Evolutionary conservation across 2,329 filamentous ascomycete species (phyloP).

Genomic region (Phyllosticta paracitricarpa): DNA sequence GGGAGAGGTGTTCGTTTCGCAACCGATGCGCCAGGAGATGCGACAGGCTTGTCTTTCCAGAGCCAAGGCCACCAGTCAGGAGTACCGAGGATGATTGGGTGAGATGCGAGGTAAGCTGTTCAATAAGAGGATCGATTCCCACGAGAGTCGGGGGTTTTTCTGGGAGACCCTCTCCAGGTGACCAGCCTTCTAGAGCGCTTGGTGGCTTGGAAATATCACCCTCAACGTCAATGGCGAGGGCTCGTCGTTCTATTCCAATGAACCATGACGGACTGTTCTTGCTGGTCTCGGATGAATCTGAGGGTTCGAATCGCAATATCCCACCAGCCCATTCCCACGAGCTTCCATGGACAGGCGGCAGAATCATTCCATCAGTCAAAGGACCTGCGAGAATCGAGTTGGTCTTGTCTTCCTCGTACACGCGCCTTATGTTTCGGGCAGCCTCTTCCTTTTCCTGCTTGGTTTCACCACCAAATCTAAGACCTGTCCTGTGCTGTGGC

Average conservation of each 20-base stretch:
- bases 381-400: slow-evolving; percentile 65
- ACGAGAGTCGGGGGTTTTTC: slow-evolving; percentile 54
- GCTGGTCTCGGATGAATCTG: slow-evolving; percentile 27
- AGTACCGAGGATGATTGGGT: slow-evolving; percentile 82
- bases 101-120: slow-evolving; percentile 64
- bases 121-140: slow-evolving; percentile 70
- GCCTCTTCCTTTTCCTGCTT: slow-evolving; percentile 73
- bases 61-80: slow-evolving; percentile 77
- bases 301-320: slow-evolving; percentile 66
- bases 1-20: slow-evolving; percentile 62
- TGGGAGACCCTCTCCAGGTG: slow-evolving; percentile 47
- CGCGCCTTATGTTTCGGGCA: slow-evolving; percentile 57
- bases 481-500: slow-evolving; percentile 50
- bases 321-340: slow-evolving; percentile 67
- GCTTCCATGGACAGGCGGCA: slow-evolving; percentile 51
- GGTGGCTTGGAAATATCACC: slow-evolving; percentile 47
- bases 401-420: slow-evolving; percentile 52
- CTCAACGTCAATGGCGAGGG: slow-evolving; percentile 63
- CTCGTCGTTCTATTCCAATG: slow-evolving; percentile 62
- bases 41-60: slow-evolving; percentile 77
- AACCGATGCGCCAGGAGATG: slow-evolving; percentile 66
- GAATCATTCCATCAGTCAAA: slow-evolving; percentile 76
- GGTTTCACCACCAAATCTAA: slow-evolving; percentile 83
- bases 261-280: slow-evolving; percentile 57
- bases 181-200: slow-evolving; percentile 30